These are phyloP conservation scores for Penicillium sp. DNA, from an alignment of 2,329 filamentous ascomycete genomes.

Conservation along the genomic window DNA sequence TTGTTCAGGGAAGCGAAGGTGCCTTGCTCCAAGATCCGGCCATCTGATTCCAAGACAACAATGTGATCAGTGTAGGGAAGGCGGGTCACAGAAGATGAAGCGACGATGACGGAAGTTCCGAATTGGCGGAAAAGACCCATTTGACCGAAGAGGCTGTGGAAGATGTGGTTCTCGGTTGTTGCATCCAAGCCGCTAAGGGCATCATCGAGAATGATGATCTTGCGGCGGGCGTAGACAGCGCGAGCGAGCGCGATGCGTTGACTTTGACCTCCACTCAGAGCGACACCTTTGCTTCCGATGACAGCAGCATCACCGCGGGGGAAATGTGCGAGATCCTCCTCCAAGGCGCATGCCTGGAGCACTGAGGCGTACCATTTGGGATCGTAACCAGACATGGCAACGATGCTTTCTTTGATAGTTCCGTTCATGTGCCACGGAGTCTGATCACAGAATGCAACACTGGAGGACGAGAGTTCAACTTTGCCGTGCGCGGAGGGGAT, in stretches of 20 bases:
- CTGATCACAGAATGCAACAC: constrained; percentile 46
- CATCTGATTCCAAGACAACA: constrained; percentile 40
- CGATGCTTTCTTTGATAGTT: constrained; percentile 43
- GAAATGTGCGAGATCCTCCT: constrained; percentile 43
- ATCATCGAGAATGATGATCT: constrained; percentile 54
- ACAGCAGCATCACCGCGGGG: constrained; percentile 47
- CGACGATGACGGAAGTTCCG: constrained; percentile 42
- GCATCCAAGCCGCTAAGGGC: constrained; percentile 54
- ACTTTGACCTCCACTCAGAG: constrained; percentile 56
- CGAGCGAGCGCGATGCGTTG: constrained; percentile 57
- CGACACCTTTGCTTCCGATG: constrained; percentile 54
- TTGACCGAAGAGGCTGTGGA: constrained; percentile 48
- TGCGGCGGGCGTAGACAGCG: constrained; percentile 52
- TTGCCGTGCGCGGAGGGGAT: constrained; percentile 37
- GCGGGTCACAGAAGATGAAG: constrained; percentile 42
- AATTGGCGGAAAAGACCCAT: constrained; percentile 48
- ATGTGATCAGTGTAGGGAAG: constrained; percentile 47
- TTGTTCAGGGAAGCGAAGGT: constrained; percentile 39
- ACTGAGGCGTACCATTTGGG: constrained; percentile 40
- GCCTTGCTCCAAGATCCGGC: constrained; percentile 45
- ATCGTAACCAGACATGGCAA: constrained; percentile 39
- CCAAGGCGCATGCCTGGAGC: constrained; percentile 38
- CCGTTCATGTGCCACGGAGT: constrained; percentile 45
- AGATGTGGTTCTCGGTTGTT: constrained; percentile 52
- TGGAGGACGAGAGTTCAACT: constrained; percentile 32